Conservation (phyloP, 2,329 filamentous ascomycete genomes). For the Penicillium olsonii region DNA sequence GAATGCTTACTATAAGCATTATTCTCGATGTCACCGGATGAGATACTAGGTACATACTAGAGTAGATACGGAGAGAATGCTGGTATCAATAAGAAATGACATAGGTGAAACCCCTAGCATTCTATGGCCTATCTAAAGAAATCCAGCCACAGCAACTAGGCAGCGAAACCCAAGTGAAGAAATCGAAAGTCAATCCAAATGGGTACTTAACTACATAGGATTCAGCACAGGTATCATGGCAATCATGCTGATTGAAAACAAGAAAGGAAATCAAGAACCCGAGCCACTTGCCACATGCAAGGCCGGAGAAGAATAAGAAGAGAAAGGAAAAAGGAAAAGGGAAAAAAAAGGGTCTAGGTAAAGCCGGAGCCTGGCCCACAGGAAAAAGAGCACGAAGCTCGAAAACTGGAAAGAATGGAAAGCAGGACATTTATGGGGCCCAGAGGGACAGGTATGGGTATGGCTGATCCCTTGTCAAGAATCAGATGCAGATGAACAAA, state of each 20-base stretch:
- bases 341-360: conserved; percentile 22
- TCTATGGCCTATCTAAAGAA: not conserved
- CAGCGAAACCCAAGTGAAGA: not conserved
- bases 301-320: conserved; percentile 11
- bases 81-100: too few species aligned
- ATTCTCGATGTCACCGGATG: too few species aligned
- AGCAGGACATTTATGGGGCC: conserved; percentile 16
- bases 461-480: conserved; percentile 23
- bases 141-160: not conserved
- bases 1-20: too few species aligned
- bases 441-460: conserved; percentile 23
- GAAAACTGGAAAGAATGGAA: conserved; percentile 15
- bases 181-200: not conserved
- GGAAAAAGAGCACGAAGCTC: conserved; percentile 8
- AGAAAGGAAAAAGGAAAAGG: conserved; percentile 12
- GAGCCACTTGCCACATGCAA: not conserved
- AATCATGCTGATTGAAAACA: conserved; percentile 29
- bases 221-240: conserved; percentile 37
- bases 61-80: too few species aligned
- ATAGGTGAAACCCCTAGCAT: not conserved
- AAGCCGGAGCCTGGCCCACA: conserved; percentile 25
- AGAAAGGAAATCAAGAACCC: conserved; percentile 14
- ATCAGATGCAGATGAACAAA: conserved; percentile 31
- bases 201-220: conserved; percentile 6
- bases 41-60: too few species aligned